Conservation (phyloP, 129 eudicot genomes). For the Flaveria bidentis region DNA sequence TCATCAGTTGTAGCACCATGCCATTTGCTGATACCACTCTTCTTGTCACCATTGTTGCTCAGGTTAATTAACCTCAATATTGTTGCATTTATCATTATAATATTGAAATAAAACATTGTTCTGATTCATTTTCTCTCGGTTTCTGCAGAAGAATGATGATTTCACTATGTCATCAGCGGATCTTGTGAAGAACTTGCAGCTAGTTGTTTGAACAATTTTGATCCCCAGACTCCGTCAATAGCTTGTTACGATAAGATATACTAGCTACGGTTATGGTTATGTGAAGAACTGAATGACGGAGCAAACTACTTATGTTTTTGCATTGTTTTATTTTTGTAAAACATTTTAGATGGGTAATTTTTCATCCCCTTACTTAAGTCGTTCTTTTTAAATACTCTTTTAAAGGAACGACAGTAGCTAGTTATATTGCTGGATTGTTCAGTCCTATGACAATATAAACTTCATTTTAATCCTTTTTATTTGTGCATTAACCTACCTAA, state of each 20-base stretch:
- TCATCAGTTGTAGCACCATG: slow-evolving; percentile 51
- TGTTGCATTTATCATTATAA: background rate
- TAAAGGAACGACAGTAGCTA: background rate
- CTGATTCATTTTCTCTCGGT: slow-evolving; percentile 18
- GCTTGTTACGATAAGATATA: no score
- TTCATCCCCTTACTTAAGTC: background rate
- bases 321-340: no score
- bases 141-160: slow-evolving; percentile 35
- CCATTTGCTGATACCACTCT: slow-evolving; percentile 51
- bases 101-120: background rate
- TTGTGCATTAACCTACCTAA: slow-evolving; percentile 17
- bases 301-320: no score
- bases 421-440: background rate
- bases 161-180: slow-evolving; percentile 32
- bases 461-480: background rate
- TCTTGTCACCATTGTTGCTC: slow-evolving; percentile 47
- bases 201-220: slow-evolving; percentile 14
- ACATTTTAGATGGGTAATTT: no score
- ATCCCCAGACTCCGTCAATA: no score
- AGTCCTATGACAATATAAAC: background rate
- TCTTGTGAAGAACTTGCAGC: slow-evolving; percentile 40
- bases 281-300: no score
- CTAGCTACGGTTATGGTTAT: no score
- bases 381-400: background rate
- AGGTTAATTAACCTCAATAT: slow-evolving; percentile 34